Evolutionary conservation across 768 basidiomycete genomes (phyloP), one percentile per base, ranked within the genome.

Genomic region (Lactarius hengduanensis): DNA sequence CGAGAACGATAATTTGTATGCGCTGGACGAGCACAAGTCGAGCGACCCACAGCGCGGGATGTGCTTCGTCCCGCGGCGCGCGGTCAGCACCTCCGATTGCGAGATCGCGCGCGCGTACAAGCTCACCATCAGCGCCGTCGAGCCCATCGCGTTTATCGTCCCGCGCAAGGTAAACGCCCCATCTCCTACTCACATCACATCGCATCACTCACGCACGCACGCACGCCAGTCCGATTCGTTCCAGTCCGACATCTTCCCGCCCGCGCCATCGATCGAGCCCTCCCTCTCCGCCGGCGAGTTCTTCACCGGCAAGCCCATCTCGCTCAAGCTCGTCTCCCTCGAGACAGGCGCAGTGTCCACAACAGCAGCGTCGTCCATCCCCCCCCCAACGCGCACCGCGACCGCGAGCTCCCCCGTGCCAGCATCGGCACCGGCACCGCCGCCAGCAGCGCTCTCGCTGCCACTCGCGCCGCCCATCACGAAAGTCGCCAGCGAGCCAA

Each of bases 51-150:
- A 98, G 77, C 92, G 96, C 60, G 97, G 97, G 15, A 92, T 98
- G 87, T 93, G 91, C 75, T 95, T 98, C 88, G 83, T 97, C 53
- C 97, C 97, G 15, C 86, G 96, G 41, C 91, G 95, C 57, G 89
- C 92, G 0, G 84, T 98, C 72, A 94, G 85, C 74, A 90, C 97
- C 28, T 79, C 83, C 43, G 94, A 98, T 61, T 96, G 95, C 76
- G 97, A 98, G 76, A 97, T 98, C 71, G 96, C 94, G 2, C 84
- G 94, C 34, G 94, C 91, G 1, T 98, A 92, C 84, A 99, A 98
- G 77, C 83, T 96, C 22, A 81, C 86, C 18, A 86, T 84, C 2
- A 78, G 77, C 26, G 80, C 81, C 40, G 84, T 99, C 65, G 96
- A 98, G 75, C 92, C 96, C 20, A 90, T 99, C 72, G 88, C 88